Conservation (phyloP, 2,329 filamentous ascomycete genomes). For the Talaromyces albobiverticillius region DNA sequence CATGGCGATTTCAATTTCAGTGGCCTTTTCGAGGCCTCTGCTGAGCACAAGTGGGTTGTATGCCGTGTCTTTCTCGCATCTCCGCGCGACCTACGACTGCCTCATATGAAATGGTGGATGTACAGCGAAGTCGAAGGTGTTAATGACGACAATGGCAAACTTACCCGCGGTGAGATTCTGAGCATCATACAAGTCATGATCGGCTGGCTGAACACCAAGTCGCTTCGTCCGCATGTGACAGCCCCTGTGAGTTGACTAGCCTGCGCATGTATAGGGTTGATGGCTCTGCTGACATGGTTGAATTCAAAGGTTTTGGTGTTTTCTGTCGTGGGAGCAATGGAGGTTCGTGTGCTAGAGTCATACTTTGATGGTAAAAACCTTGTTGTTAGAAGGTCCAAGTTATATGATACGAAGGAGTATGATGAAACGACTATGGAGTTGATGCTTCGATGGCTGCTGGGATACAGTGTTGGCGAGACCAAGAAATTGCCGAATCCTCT, state of each 20-base stretch:
- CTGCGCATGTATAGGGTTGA: background rate
- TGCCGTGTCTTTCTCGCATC: constrained; percentile 1
- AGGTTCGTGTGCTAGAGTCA: constrained; percentile 15
- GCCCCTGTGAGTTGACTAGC: constrained; percentile 12
- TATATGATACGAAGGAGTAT: constrained; percentile 10
- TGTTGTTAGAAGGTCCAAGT: constrained; percentile 11
- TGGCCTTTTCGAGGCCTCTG: constrained; percentile 3
- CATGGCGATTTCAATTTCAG: constrained; percentile 12
- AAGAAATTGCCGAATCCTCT: background rate
- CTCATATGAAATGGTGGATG: constrained; percentile 17
- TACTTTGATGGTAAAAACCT: constrained; percentile 16
- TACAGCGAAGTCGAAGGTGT: constrained; percentile 9
- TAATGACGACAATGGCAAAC: constrained; percentile 9
- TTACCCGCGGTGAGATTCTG: constrained; percentile 15
- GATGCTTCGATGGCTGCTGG: constrained; percentile 8
- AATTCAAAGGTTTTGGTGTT: constrained; percentile 15
- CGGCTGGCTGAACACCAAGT: constrained; percentile 3
- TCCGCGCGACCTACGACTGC: constrained; percentile 1
- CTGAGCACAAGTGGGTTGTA: background rate
- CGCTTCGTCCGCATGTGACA: constrained; percentile 14
- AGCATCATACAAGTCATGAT: constrained; percentile 15
- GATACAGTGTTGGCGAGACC: constrained; percentile 12
- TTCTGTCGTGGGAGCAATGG: constrained; percentile 13
- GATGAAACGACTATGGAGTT: background rate
- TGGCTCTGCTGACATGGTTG: background rate